phyloP scores from a whole-genome alignment of 1,284 basidiomycete genomes.

The Apiotrichum sp. region DNA sequence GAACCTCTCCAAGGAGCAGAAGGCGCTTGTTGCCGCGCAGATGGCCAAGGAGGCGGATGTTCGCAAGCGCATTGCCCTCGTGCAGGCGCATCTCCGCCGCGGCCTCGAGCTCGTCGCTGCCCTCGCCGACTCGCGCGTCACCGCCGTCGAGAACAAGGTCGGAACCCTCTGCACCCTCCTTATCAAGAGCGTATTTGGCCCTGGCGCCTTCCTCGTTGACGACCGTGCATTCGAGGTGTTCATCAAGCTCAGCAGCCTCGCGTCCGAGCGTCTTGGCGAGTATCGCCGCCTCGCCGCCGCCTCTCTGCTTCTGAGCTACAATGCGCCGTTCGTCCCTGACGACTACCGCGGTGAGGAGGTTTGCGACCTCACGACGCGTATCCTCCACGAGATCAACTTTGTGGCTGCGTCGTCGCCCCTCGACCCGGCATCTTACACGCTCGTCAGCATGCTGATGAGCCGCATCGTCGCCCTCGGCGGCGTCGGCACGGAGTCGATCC shows the following conservation, averaged over 20 bases:
- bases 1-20: constrained; percentile 73
- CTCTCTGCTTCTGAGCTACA: constrained; percentile 67
- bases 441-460: constrained; percentile 70
- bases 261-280: constrained; percentile 62
- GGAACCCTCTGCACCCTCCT: constrained; percentile 58
- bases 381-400: constrained; percentile 78
- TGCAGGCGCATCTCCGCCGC: constrained; percentile 57
- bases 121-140: constrained; percentile 57
- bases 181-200: constrained; percentile 59
- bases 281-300: constrained; percentile 68
- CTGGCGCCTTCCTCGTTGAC: constrained; percentile 59
- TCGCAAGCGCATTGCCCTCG: constrained; percentile 55
- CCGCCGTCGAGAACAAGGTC: constrained; percentile 57
- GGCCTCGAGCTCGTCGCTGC: constrained; percentile 64
- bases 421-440: constrained; percentile 77
- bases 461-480: constrained; percentile 67
- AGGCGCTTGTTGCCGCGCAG: constrained; percentile 70
- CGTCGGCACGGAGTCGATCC: constrained; percentile 56
- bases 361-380: constrained; percentile 69
- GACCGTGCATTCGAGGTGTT: constrained; percentile 65
- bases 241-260: constrained; percentile 46
- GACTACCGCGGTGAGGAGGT: constrained; percentile 60
- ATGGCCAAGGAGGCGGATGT: constrained; percentile 67
- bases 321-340: constrained; percentile 62
- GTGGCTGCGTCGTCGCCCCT: constrained; percentile 77